Conservation (phyloP, 1,284 basidiomycete species). For the Pholiota adiposa region DNA sequence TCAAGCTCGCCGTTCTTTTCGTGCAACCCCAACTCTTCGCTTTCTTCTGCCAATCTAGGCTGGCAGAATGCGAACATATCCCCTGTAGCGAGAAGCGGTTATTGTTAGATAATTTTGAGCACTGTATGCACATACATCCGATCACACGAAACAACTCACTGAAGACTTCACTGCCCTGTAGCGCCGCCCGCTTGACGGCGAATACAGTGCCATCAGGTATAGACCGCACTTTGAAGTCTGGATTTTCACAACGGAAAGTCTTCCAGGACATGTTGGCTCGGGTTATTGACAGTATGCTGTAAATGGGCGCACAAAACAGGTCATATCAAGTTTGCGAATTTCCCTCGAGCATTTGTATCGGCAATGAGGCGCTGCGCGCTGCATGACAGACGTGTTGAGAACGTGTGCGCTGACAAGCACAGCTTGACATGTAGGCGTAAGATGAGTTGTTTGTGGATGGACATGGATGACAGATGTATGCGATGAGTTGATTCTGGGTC, state of each 20-base stretch:
- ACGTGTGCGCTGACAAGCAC: constrained; percentile 3
- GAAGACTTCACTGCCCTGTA: constrained; percentile 61
- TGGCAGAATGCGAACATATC: constrained; percentile 69
- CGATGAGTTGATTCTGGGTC: not conserved
- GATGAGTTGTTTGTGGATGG: not conserved
- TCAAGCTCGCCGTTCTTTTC: constrained; percentile 51
- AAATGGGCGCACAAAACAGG: not conserved
- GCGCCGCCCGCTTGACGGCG: constrained; percentile 47
- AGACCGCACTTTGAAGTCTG: constrained; percentile 59
- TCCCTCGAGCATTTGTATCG: not conserved
- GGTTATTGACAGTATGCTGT: constrained; percentile 3
- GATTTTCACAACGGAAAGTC: constrained; percentile 44
- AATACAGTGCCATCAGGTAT: constrained; percentile 51
- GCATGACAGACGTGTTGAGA: constrained; percentile 20
- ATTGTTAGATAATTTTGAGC: constrained; percentile 12
- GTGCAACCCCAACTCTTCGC: constrained; percentile 49
- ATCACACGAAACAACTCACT: constrained; percentile 40
- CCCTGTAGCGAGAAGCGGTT: constrained; percentile 38
- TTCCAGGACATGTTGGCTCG: constrained; percentile 20
- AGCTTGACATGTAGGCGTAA: constrained; percentile 2
- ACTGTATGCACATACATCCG: constrained; percentile 5
- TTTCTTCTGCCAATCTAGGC: constrained; percentile 24
- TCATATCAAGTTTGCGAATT: not conserved
- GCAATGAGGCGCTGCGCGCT: constrained; percentile 11
- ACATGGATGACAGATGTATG: not conserved